Evolutionary conservation across 2,329 filamentous ascomycete species (phyloP).

Genomic region (Fusarium clavum): DNA sequence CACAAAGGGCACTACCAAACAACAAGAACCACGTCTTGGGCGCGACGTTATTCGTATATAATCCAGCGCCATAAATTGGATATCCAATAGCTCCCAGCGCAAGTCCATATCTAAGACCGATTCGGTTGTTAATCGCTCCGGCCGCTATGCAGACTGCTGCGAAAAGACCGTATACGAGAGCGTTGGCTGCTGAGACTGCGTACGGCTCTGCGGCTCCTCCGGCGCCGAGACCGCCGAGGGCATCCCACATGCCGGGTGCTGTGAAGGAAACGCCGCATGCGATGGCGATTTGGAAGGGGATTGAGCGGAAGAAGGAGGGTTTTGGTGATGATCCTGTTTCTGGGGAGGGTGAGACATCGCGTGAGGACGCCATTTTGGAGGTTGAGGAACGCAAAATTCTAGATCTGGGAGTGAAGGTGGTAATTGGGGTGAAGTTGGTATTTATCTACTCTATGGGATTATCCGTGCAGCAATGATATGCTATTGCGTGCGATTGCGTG

Average conservation of each 20-base stretch:
- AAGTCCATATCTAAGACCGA: background rate
- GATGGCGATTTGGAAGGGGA: conserved; percentile 35
- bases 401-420: background rate
- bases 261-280: conserved; percentile 41
- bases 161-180: conserved; percentile 7
- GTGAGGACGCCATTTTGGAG: conserved; percentile 15
- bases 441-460: background rate
- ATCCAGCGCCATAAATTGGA: conserved; percentile 10
- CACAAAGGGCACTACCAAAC: conserved; percentile 53
- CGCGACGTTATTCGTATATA: conserved; percentile 21
- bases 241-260: conserved; percentile 45
- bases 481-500: conserved; percentile 32
- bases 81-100: conserved; percentile 20
- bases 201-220: conserved; percentile 70
- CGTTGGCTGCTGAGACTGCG: conserved; percentile 50
- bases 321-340: background rate
- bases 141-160: conserved; percentile 19
- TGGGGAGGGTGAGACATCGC: conserved; percentile 6
- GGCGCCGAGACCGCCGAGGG: conserved; percentile 44
- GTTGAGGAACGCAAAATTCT: background rate
- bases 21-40: conserved; percentile 44
- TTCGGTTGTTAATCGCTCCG: conserved; percentile 21
- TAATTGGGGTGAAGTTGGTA: background rate
- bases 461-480: background rate
- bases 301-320: conserved; percentile 26